These are phyloP conservation scores for Starmerella geochares DNA, from an alignment of 805 yeast genomes.

Conservation along the genomic window DNA sequence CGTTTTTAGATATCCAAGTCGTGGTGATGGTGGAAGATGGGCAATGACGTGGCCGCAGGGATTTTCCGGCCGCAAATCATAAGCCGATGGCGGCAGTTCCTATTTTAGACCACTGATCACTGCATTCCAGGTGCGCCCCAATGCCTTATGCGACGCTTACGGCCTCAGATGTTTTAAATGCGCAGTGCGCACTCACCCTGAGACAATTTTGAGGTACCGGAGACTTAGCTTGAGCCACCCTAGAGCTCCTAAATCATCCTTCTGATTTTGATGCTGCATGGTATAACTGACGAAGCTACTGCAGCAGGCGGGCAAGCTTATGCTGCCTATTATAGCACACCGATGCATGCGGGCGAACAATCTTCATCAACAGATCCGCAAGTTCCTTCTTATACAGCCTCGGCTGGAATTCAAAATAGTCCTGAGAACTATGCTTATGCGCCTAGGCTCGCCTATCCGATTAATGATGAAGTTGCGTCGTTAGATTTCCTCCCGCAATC, in stretches of 20 bases:
- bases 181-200: constrained; percentile 1
- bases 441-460: background rate
- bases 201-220: background rate
- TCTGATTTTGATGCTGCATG: constrained; percentile 2
- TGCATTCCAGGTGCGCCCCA: constrained; percentile 4
- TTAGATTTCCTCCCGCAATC: background rate
- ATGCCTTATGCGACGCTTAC: background rate
- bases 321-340: background rate
- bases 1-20: too few species aligned
- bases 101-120: background rate
- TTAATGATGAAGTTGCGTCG: background rate
- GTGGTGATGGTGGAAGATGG: too few species aligned
- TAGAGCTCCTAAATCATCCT: background rate
- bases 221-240: background rate
- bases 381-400: background rate
- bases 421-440: background rate
- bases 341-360: background rate
- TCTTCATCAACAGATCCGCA: background rate
- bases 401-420: background rate
- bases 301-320: background rate
- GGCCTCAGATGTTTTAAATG: constrained; percentile 1
- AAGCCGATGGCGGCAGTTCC: background rate
- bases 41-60: too few species aligned
- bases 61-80: background rate
- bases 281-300: background rate